These are phyloP conservation scores for Hyphodiscus hymeniophilus DNA, from an alignment of 495 filamentous ascomycete species.

Conservation along the genomic window DNA sequence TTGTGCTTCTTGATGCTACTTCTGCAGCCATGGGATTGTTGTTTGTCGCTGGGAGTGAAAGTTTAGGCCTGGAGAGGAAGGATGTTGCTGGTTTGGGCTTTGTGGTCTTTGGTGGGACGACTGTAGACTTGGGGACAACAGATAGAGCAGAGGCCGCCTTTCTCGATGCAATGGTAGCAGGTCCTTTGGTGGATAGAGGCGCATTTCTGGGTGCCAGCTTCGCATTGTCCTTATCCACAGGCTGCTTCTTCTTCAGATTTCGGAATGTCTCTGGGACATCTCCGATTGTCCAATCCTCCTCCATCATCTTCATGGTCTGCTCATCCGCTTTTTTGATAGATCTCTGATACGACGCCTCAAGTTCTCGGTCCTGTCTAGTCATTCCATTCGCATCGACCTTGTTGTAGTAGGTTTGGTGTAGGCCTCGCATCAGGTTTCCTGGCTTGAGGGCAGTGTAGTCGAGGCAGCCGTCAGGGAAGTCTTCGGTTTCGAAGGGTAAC, in stretches of 20 bases:
- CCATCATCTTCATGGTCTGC: conserved; percentile 49
- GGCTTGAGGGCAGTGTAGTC: conserved; percentile 33
- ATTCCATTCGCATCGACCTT: conserved; percentile 61
- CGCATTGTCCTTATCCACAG: conserved; percentile 10
- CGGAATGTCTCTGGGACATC: conserved; percentile 28
- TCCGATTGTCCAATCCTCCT: conserved; percentile 41
- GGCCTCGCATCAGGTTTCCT: conserved; percentile 62
- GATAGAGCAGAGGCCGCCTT: conserved; percentile 35
- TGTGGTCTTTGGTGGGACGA: conserved; percentile 25
- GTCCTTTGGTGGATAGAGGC: conserved; percentile 26
- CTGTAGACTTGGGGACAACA: conserved; percentile 6
- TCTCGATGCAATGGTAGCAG: conserved; percentile 30
- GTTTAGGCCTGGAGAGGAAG: conserved; percentile 21
- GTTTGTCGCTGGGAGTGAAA: conserved; percentile 28
- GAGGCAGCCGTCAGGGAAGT: conserved; percentile 52
- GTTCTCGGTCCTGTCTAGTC: conserved; percentile 49
- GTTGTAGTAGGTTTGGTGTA: conserved; percentile 56
- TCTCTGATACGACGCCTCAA: conserved; percentile 45
- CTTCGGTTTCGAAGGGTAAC: conserved; percentile 68
- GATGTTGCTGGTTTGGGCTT: conserved; percentile 13
- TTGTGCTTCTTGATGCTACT: conserved; percentile 61
- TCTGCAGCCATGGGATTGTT: conserved; percentile 54
- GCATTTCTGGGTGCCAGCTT: conserved; percentile 16
- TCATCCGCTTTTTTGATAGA: conserved; percentile 49
- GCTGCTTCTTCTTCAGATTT: conserved; percentile 20